Conservation (phyloP, 2,329 filamentous ascomycete species). For the Leptographium procerum region DNA sequence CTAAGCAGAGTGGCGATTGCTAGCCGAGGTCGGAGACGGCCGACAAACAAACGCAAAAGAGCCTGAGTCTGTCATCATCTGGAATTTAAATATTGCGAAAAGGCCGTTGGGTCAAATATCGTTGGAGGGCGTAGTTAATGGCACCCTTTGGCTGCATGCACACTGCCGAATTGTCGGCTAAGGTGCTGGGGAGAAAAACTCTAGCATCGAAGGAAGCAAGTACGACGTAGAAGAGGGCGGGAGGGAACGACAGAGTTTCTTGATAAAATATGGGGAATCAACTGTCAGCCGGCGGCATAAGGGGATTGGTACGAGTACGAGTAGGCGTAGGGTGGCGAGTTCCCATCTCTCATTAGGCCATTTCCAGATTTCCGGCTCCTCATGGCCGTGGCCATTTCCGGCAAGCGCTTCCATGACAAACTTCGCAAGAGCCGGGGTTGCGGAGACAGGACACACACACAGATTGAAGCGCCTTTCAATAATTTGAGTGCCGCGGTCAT, state of each 20-base stretch:
- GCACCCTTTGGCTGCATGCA: not conserved
- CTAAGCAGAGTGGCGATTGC: not conserved
- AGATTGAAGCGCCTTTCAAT: not conserved
- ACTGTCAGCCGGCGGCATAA: not conserved
- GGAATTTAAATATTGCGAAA: not conserved
- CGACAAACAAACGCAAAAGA: not conserved
- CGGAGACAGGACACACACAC: not conserved
- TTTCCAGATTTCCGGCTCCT: not conserved
- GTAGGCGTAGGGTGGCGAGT: not conserved
- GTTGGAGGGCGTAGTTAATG: not conserved
- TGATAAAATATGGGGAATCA: not conserved
- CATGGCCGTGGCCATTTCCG: not conserved
- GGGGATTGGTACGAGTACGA: not conserved
- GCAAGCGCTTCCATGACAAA: not conserved
- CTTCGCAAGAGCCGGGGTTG: not conserved
- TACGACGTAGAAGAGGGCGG: not conserved
- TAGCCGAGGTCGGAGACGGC: constrained; percentile 2
- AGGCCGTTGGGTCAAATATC: too few relatives aligned
- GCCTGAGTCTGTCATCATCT: not conserved
- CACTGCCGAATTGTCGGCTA: not conserved
- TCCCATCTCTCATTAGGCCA: not conserved
- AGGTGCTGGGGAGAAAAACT: not conserved
- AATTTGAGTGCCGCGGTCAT: too few relatives aligned
- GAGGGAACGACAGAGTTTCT: not conserved
- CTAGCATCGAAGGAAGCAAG: not conserved